Conservation (phyloP, 179 eudicot genomes). For the Beta macrorhiza region DNA sequence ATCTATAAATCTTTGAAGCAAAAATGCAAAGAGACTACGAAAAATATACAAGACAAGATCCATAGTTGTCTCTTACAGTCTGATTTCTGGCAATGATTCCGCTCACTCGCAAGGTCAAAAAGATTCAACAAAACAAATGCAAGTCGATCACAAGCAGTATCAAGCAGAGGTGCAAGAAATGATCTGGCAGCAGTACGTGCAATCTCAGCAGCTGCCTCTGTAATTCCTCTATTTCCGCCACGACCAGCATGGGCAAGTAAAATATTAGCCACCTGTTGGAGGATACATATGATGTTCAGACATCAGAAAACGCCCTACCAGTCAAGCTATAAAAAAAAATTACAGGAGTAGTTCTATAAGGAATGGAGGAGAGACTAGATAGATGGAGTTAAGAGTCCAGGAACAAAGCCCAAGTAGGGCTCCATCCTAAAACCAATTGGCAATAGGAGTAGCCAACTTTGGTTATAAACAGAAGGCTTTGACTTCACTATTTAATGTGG, state of each 20-base stretch:
- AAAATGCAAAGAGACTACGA: neutral
- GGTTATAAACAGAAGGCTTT: too few species aligned
- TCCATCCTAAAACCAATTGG: too few species aligned
- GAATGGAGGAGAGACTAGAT: too few species aligned
- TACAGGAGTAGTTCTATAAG: neutral
- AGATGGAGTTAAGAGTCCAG: too few species aligned
- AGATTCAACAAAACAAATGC: constrained; percentile 83
- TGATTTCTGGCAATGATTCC: constrained; percentile 50
- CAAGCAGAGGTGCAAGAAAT: constrained; percentile 95
- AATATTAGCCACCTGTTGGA: constrained; percentile 85
- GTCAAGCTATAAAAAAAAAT: constrained; percentile 4
- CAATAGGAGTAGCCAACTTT: too few species aligned
- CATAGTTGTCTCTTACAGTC: constrained; percentile 51
- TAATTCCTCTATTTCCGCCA: constrained; percentile 80
- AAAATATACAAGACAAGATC: neutral
- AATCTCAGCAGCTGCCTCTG: constrained; percentile 98
- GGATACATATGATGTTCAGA: neutral
- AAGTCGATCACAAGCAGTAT: constrained; percentile 92
- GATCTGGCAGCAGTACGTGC: constrained; percentile 96
- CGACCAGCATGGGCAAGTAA: constrained; percentile 98
- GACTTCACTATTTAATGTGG: too few species aligned
- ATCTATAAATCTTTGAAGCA: neutral
- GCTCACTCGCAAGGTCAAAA: constrained; percentile 76
- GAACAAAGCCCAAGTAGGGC: too few species aligned
- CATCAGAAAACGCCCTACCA: constrained; percentile 14